These are phyloP conservation scores for Alternaria sp. DNA, from an alignment of 2,329 filamentous ascomycete species.

Conservation along the genomic window DNA sequence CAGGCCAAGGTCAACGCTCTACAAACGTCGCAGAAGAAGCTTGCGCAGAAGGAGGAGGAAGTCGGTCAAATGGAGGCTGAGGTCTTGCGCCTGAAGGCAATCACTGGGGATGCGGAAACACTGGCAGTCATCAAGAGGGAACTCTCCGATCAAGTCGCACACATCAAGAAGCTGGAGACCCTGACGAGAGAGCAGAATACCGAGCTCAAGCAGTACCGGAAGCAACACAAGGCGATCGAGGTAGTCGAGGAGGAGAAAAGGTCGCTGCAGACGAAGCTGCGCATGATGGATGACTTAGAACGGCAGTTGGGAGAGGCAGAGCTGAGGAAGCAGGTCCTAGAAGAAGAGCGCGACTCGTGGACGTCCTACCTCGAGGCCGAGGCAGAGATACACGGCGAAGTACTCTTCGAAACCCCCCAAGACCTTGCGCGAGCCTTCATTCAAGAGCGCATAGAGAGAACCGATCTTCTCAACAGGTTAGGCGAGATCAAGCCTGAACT, in stretches of 20 bases:
- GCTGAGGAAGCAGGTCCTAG: constrained; percentile 82
- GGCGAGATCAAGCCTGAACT: constrained; percentile 81
- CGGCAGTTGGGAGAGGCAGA: constrained; percentile 79
- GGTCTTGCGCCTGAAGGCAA: constrained; percentile 81
- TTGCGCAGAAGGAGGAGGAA: constrained; percentile 73
- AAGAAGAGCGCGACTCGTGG: constrained; percentile 89
- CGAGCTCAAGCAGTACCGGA: constrained; percentile 82
- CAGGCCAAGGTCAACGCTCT: constrained; percentile 63
- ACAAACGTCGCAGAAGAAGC: constrained; percentile 68
- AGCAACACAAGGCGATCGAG: constrained; percentile 84
- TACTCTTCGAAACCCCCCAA: constrained; percentile 87
- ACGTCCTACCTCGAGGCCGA: constrained; percentile 80
- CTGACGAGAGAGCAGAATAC: constrained; percentile 78
- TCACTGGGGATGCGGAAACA: constrained; percentile 85
- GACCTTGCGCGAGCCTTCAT: constrained; percentile 84
- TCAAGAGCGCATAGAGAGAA: constrained; percentile 79
- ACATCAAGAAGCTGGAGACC: constrained; percentile 83
- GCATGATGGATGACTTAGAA: constrained; percentile 75
- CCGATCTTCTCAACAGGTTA: constrained; percentile 79
- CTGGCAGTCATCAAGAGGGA: constrained; percentile 85
- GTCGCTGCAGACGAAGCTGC: constrained; percentile 76
- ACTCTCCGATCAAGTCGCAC: constrained; percentile 87
- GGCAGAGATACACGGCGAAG: constrained; percentile 62
- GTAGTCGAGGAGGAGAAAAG: constrained; percentile 96
- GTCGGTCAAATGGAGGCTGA: constrained; percentile 81